Conservation (phyloP, 2,329 filamentous ascomycete species). For the Xylariaceae sp. region DNA sequence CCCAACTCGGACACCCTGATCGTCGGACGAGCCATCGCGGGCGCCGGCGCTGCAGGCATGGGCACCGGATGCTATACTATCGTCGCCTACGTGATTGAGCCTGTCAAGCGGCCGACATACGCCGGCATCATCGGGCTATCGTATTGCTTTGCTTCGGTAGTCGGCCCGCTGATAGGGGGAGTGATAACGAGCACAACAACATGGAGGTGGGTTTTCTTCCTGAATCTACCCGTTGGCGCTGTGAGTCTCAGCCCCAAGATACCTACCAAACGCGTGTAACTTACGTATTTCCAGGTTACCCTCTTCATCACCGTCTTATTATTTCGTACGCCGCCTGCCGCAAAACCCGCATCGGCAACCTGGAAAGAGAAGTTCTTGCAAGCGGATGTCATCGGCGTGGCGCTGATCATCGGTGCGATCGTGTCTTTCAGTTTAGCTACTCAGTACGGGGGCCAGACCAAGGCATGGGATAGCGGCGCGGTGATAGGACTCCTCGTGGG, state of each 20-base stretch:
- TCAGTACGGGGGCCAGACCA: slow-evolving; percentile 35
- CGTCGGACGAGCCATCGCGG: slow-evolving; percentile 19
- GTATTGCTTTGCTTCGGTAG: slow-evolving; percentile 34
- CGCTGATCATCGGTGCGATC: slow-evolving; percentile 34
- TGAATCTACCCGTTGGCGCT: slow-evolving; percentile 37
- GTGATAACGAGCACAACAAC: slow-evolving; percentile 35
- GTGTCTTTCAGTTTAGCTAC: slow-evolving; percentile 38
- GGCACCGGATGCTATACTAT: slow-evolving; percentile 36
- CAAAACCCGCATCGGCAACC: background rate
- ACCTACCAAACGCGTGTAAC: background rate
- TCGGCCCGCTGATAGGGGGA: slow-evolving; percentile 37
- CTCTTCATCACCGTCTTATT: background rate
- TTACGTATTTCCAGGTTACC: background rate
- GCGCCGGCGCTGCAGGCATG: slow-evolving; percentile 36
- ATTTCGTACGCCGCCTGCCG: background rate
- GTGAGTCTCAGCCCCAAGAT: slow-evolving; percentile 4
- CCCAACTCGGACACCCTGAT: slow-evolving; percentile 18
- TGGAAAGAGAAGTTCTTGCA: slow-evolving; percentile 21
- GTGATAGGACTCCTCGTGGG: slow-evolving; percentile 33
- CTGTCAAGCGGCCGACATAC: slow-evolving; percentile 31
- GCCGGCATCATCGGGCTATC: slow-evolving; percentile 36
- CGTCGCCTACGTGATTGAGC: slow-evolving; percentile 19
- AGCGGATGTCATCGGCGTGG: slow-evolving; percentile 27
- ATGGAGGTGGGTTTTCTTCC: slow-evolving; percentile 38
- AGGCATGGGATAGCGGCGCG: background rate